Evolutionary conservation across 2,329 filamentous ascomycete species (phyloP), one percentile per base, ranked within the genome.

Genomic region (Dactylellina leptospora): DNA sequence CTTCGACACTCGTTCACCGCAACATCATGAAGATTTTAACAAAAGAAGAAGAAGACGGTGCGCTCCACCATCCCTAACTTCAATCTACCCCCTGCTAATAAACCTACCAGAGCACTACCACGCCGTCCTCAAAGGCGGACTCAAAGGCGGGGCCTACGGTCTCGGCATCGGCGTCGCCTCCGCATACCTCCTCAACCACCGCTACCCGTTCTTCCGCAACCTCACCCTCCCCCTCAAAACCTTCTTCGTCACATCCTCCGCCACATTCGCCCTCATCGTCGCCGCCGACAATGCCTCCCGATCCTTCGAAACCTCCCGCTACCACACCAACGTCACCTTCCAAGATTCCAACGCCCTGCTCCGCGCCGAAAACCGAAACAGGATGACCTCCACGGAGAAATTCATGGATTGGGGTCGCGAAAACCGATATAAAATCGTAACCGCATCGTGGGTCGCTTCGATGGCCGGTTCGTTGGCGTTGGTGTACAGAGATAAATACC

Each of bases 181-280:
- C 11, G 74, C 72, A n/a, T 60, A 66, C 23, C 8, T 76, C 38
- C 61, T 77, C 27, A 61, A 74, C 18, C 68, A 83, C 74, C 88
- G 92, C 78, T 97, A 90, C 80, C 84, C 87, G 51, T 87, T 87
- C 77, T 91, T 97, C 84, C 88, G 91, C 75, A 82, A 84, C 75
- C 88, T 99, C 73, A 96, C 93, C 0, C 79, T 97, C 0, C 95
- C 92, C 16, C 92, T 99, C 85, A 91, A 92, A 76, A 84, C 91
- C 60, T 99, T 97, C 86, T 87, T 97, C 74, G 86, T 95, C 75
- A 89, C 90, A 45, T 96, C 92, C 6, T 80, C 87, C 9, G 88
- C 86, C 50, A 97, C 95, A 2, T 96, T 96, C 79, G 84, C 87
- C 74, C 89, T 92, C 83, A 97, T 99, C 81, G 87, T 97, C 79